Percentiles rank a stretch among this genome's conserved stretches.
Evolutionary conservation across 2,329 filamentous ascomycete genomes (phyloP).

Genomic region (Stagonosporopsis vannaccii): DNA sequence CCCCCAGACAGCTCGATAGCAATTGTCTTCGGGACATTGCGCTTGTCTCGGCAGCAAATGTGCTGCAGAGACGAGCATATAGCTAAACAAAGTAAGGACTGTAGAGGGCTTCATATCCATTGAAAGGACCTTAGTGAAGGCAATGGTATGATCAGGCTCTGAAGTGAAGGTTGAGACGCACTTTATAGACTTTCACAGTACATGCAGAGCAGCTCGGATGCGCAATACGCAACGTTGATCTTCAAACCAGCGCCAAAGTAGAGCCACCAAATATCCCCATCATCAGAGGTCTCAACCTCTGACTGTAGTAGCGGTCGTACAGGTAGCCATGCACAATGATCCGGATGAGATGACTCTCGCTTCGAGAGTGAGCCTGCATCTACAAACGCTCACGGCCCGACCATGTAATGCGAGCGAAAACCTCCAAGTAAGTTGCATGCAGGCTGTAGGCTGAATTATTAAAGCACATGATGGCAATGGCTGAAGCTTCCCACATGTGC

Average conservation of each 20-base stretch:
- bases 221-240: neutral
- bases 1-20: conserved; percentile 37
- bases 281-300: conserved; percentile 3
- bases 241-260: neutral
- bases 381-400: neutral
- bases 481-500: neutral
- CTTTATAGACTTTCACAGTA: conserved; percentile 1
- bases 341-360: neutral
- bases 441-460: neutral
- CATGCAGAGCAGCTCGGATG: neutral
- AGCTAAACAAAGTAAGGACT: conserved; percentile 15
- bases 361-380: neutral
- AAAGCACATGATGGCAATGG: neutral
- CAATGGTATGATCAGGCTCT: neutral
- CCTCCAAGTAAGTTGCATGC: neutral
- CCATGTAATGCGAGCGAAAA: neutral
- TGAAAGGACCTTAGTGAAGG: conserved; percentile 5
- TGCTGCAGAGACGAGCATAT: conserved; percentile 23
- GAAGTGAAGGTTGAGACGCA: neutral
- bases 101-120: conserved; percentile 36
- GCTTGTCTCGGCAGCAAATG: conserved; percentile 27
- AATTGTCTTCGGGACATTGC: conserved; percentile 32
- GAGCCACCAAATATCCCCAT: neutral
- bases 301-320: neutral
- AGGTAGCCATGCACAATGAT: neutral